Evolutionary conservation across 257 asterid genomes (phyloP).

Genomic region (Solanum infundibuliforme): DNA sequence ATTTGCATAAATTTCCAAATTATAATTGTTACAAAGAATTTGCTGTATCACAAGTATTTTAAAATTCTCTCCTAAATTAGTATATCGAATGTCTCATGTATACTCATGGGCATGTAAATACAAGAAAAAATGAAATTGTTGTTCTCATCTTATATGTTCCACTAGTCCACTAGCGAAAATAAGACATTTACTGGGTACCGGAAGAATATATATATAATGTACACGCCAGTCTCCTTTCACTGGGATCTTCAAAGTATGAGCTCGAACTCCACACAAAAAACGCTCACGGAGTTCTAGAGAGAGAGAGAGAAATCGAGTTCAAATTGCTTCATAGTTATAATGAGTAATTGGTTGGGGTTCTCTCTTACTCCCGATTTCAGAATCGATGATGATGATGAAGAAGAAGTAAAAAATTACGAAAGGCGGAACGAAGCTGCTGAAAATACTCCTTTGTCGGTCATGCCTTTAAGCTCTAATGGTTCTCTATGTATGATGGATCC

Average conservation of each 20-base stretch:
- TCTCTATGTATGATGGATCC: conserved; percentile 19
- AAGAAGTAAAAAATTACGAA: conserved; percentile 1
- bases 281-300: conserved; percentile 2
- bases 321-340: background rate
- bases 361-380: conserved; percentile 53
- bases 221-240: background rate
- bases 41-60: background rate
- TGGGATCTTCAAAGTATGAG: conserved; percentile 38
- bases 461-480: conserved; percentile 25
- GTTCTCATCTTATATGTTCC: background rate
- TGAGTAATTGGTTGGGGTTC: conserved; percentile 75
- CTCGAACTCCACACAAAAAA: conserved; percentile 8
- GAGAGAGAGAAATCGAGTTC: background rate
- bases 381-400: conserved; percentile 24
- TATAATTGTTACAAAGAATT: background rate
- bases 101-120: background rate
- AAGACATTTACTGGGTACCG: background rate
- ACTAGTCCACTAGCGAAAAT: background rate
- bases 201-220: background rate
- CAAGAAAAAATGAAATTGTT: background rate
- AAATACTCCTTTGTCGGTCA: conserved; percentile 16
- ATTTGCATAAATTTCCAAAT: too few species aligned
- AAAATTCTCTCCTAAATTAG: background rate
- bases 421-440: background rate
- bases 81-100: background rate